phyloP scores from a whole-genome alignment of 225 moss, liverwort and hornwort species.

The Sphagnum tenellum region DNA sequence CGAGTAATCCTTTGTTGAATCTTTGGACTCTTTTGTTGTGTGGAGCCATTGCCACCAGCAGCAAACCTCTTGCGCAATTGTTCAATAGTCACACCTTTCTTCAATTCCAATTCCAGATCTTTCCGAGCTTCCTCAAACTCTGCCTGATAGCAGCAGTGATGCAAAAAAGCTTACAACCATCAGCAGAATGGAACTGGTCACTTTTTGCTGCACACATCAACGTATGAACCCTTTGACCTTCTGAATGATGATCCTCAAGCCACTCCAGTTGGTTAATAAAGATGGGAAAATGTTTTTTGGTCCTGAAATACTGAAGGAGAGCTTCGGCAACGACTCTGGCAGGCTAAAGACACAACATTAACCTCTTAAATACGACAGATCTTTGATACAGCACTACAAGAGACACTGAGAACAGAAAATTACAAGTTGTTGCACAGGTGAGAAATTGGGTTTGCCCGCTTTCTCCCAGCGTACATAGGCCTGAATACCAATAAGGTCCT shows the following conservation, averaged over 20 bases:
- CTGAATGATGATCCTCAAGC: too few relatives aligned
- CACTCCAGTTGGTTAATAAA: too few relatives aligned
- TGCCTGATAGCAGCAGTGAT: conserved; percentile 2
- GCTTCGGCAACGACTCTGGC: too few relatives aligned
- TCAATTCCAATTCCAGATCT: conserved; percentile 15
- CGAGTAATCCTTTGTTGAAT: conserved; percentile 19
- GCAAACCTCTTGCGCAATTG: conserved; percentile 15
- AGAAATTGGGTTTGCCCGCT: not conserved
- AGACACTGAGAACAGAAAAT: not conserved
- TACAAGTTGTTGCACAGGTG: conserved; percentile 3
- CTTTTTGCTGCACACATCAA: too few relatives aligned
- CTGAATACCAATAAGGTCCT: not conserved
- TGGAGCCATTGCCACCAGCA: conserved; percentile 3
- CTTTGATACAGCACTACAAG: too few relatives aligned
- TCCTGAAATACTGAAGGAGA: too few relatives aligned
- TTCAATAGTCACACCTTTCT: conserved; percentile 9
- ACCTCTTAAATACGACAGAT: too few relatives aligned
- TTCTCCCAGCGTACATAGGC: conserved; percentile 7
- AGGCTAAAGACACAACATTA: too few relatives aligned
- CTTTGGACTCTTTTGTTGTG: conserved; percentile 5
- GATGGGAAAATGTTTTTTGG: too few relatives aligned
- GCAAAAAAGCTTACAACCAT: not conserved
- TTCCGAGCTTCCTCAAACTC: conserved; percentile 20
- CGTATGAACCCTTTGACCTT: too few relatives aligned
- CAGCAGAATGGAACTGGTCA: too few relatives aligned